Percentiles rank a stretch among this genome's conserved stretches.
Conservation (phyloP, 2,329 filamentous ascomycete genomes). For the Stachybotrys elegans region DNA sequence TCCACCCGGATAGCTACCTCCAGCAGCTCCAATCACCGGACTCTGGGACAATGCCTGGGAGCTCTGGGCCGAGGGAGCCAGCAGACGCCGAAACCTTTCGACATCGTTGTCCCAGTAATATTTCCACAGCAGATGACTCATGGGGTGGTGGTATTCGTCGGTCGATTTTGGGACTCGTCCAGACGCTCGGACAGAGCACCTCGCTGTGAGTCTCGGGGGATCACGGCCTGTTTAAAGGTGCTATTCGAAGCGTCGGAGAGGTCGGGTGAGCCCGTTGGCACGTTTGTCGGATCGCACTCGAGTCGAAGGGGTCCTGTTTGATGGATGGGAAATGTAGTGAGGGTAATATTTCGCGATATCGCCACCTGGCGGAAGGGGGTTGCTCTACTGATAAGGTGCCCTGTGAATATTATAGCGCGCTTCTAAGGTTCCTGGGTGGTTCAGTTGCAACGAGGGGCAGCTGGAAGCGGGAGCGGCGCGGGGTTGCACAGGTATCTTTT, state of each 20-base stretch:
- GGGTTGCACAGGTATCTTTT: background rate
- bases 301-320: too few species aligned
- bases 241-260: slow-evolving; percentile 31
- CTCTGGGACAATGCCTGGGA: slow-evolving; percentile 51
- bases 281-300: too few species aligned
- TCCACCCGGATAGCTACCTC: slow-evolving; percentile 23
- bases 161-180: slow-evolving; percentile 34
- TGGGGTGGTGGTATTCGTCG: too few species aligned
- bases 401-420: too few species aligned
- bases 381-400: too few species aligned
- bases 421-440: too few species aligned
- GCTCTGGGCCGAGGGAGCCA: slow-evolving; percentile 65
- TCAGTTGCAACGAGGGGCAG: background rate
- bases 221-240: slow-evolving; percentile 92
- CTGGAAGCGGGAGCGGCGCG: background rate
- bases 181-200: slow-evolving; percentile 62
- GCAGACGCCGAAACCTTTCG: slow-evolving; percentile 84
- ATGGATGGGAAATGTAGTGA: too few species aligned
- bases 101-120: slow-evolving; percentile 97
- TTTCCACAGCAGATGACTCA: slow-evolving; percentile 98
- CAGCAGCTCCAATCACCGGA: slow-evolving; percentile 35
- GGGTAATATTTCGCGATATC: too few species aligned
- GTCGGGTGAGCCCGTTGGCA: too few species aligned
- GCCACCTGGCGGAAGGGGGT: too few species aligned
- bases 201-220: slow-evolving; percentile 81